Percentiles rank a stretch among this genome's conserved stretches.
Conservation (phyloP, 768 basidiomycete species). For the Boletales sp. region DNA sequence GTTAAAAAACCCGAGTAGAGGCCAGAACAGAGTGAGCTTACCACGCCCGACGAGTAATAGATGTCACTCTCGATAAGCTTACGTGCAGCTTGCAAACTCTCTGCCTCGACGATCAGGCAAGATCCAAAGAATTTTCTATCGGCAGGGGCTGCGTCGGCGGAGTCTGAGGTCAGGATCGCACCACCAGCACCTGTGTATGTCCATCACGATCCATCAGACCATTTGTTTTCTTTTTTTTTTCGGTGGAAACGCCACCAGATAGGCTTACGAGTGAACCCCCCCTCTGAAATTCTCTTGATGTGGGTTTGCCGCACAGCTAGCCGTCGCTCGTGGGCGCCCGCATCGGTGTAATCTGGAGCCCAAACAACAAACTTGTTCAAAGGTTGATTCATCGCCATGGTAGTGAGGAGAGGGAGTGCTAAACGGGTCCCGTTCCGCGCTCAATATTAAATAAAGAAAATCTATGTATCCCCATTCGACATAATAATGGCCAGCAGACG, state of each 20-base stretch:
- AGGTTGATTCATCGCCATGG: constrained; percentile 17
- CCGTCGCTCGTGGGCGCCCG: constrained; percentile 50
- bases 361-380: constrained; percentile 46
- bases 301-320: constrained; percentile 51
- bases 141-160: constrained; percentile 41
- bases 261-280: constrained; percentile 55
- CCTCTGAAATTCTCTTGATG: constrained; percentile 39
- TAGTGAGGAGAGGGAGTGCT: no score
- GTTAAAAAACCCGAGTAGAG: not conserved
- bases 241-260: not conserved
- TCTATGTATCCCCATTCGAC: no score
- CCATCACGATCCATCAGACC: constrained; percentile 11
- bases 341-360: constrained; percentile 33
- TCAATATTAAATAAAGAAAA: no score
- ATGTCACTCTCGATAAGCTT: constrained; percentile 22
- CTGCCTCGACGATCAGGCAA: constrained; percentile 50
- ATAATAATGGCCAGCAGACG: no score
- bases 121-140: constrained; percentile 60
- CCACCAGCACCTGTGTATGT: constrained; percentile 49
- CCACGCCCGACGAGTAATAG: constrained; percentile 23
- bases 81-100: constrained; percentile 42
- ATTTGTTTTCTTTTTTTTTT: not conserved
- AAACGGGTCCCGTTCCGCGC: no score
- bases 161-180: constrained; percentile 53
- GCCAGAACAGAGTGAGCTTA: constrained; percentile 3